phyloP scores from a whole-genome alignment of 768 basidiomycete species.

The Boletus reticulatus region DNA sequence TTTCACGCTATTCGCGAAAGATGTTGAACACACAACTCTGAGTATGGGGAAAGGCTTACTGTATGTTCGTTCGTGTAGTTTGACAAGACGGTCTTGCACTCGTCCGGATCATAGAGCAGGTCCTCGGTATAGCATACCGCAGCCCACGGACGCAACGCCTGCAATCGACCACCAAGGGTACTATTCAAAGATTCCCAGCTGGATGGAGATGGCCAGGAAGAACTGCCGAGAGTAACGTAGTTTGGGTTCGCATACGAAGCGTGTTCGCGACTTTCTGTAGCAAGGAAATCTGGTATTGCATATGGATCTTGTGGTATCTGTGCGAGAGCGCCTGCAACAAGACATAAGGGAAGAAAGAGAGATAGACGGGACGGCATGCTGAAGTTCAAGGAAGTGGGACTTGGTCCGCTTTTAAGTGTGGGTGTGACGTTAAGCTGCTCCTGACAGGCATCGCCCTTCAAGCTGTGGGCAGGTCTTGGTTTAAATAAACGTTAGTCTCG shows the following conservation, averaged over 20 bases:
- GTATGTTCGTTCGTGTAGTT: constrained; percentile 10
- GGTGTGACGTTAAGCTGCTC: too few relatives aligned
- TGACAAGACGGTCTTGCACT: constrained; percentile 10
- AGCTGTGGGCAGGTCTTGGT: too few relatives aligned
- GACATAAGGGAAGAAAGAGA: background rate
- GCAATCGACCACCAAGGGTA: constrained; percentile 7
- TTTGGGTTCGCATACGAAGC: background rate
- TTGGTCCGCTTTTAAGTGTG: background rate
- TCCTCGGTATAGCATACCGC: constrained; percentile 5
- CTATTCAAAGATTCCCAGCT: constrained; percentile 10
- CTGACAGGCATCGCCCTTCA: too few relatives aligned
- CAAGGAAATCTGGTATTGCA: background rate
- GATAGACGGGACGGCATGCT: background rate
- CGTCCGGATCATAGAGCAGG: constrained; percentile 1
- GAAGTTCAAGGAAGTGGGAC: background rate
- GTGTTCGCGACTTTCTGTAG: background rate
- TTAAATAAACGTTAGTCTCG: too few relatives aligned
- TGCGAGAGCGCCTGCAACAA: background rate
- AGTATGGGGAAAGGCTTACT: background rate
- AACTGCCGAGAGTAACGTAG: background rate
- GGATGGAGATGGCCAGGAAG: constrained; percentile 10
- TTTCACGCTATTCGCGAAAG: constrained; percentile 11
- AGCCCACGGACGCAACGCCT: constrained; percentile 17
- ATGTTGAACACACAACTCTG: too few relatives aligned
- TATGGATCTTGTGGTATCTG: background rate